Evolutionary conservation across 2,329 filamentous ascomycete species (phyloP), one percentile per base, ranked within the genome.

Genomic region (Apiospora koreana): DNA sequence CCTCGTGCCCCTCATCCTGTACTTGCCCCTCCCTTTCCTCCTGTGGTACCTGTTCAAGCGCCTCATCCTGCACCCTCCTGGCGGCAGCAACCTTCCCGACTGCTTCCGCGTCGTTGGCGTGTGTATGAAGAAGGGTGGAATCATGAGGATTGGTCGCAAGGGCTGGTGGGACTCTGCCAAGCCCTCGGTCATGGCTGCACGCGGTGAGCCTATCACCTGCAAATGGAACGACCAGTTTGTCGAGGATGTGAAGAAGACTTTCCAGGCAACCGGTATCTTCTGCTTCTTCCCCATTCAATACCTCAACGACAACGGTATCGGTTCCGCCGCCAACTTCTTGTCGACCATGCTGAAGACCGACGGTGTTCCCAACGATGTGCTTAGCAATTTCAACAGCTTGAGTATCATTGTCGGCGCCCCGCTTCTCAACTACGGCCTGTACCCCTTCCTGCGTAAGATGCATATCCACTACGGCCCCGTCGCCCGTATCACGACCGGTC

Each of bases 171-270:
- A 91, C 50, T 78, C 83, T 18, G 86, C 86, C 68, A 90, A 89
- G 82, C 89, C 89, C 6, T 88, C 85, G 75, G 77, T 83, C 68
- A 83, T 89, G 41, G 80, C 80, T 16, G 84, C 84, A 23, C 79
- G 79, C 4, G 81, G 82, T 68, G 84, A 81, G 10, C 72, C 70
- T 67, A 75, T 74, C 68, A 70, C 72, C 64, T 85, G 76, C 80
- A 82, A 5, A 0, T 91, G 88, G 87, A 91, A 92, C 72, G 91
- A 92, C 74, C 85, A 86, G 31, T 92, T 90, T 84, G 89, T 92
- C 46, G 89, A 91, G 76, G 88, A 92, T 74, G 87, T 91, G 45
- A 83, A 84, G 68, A 88, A 89, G 76, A 88, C 88, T 18, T 82
- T 89, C 74, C 83, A 86, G 73, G 87, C 87, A 14, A 88, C 86